These are phyloP conservation scores for Pholiota molesta DNA, from an alignment of 768 basidiomycete genomes.

Conservation along the genomic window DNA sequence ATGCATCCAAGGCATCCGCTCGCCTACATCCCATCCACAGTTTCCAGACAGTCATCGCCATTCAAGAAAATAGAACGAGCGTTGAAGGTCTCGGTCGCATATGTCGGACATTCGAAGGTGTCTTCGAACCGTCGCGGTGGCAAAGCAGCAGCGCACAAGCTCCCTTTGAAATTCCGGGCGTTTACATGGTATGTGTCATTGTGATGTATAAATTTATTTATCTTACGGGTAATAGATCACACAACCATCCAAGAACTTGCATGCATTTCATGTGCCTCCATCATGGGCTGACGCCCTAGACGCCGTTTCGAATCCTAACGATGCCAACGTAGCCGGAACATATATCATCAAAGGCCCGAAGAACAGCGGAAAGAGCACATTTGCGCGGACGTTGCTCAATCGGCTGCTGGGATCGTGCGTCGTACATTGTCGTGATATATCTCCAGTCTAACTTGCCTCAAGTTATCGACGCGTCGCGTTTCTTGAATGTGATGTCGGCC, in stretches of 20 bases:
- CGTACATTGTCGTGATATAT: neutral
- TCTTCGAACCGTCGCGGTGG: slow-evolving; percentile 58
- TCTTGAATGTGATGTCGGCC: slow-evolving; percentile 91
- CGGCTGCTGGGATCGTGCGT: slow-evolving; percentile 60
- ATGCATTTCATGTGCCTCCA: slow-evolving; percentile 37
- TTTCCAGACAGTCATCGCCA: slow-evolving; percentile 44
- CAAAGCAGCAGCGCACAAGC: slow-evolving; percentile 34
- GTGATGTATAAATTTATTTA: neutral
- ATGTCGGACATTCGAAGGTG: slow-evolving; percentile 62
- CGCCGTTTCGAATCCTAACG: slow-evolving; percentile 23
- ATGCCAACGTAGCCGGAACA: slow-evolving; percentile 31
- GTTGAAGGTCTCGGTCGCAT: slow-evolving; percentile 69
- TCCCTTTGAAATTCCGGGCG: slow-evolving; percentile 49
- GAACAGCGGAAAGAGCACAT: slow-evolving; percentile 89
- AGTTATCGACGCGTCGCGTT: slow-evolving; percentile 86
- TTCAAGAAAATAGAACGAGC: slow-evolving; percentile 61
- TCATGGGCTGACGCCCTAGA: slow-evolving; percentile 43
- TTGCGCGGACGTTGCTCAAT: slow-evolving; percentile 77
- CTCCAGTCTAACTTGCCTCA: neutral
- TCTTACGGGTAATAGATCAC: slow-evolving; percentile 31
- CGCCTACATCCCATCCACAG: slow-evolving; percentile 15
- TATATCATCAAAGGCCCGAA: slow-evolving; percentile 85
- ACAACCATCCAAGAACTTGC: slow-evolving; percentile 39
- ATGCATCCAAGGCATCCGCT: slow-evolving; percentile 8
- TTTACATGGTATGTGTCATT: slow-evolving; percentile 46